Conservation (phyloP, 75 land plant species). For the Cryptomeria japonica region DNA sequence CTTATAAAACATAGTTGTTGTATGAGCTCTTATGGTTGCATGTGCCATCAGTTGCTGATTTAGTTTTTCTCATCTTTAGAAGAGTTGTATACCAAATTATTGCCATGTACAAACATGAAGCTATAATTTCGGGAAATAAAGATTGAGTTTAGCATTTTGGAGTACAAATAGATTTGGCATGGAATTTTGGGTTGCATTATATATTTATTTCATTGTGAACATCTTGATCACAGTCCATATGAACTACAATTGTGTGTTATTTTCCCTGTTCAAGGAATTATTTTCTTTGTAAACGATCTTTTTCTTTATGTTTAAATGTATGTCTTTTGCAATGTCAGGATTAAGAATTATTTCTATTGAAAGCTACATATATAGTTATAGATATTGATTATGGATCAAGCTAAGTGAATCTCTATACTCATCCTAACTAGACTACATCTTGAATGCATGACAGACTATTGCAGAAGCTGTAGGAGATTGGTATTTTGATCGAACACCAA, state of each 20-base stretch:
- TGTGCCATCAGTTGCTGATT: neutral
- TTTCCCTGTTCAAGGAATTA: neutral
- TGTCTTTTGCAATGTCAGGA: neutral
- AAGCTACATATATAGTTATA: neutral
- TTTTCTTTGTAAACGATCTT: neutral
- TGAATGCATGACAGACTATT: constrained; percentile 36
- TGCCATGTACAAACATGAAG: neutral
- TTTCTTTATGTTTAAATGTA: neutral
- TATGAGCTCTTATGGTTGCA: neutral
- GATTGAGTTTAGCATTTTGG: neutral
- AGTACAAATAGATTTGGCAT: neutral
- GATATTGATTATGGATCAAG: neutral
- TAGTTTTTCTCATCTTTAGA: neutral
- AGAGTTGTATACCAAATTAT: neutral
- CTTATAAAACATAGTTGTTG: neutral
- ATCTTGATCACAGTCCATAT: neutral
- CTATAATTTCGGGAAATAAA: neutral
- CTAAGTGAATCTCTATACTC: neutral
- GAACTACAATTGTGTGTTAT: neutral
- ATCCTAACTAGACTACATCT: neutral
- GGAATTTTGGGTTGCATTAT: neutral
- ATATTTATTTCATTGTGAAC: neutral
- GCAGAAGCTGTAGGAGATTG: constrained; percentile 77
- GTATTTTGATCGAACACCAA: constrained; percentile 57
- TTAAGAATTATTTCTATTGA: neutral